Percentiles rank a stretch among this genome's conserved stretches.
Evolutionary conservation across 208 protist genomes (phyloP).

Genomic region (Wallacemonas sp.): DNA sequence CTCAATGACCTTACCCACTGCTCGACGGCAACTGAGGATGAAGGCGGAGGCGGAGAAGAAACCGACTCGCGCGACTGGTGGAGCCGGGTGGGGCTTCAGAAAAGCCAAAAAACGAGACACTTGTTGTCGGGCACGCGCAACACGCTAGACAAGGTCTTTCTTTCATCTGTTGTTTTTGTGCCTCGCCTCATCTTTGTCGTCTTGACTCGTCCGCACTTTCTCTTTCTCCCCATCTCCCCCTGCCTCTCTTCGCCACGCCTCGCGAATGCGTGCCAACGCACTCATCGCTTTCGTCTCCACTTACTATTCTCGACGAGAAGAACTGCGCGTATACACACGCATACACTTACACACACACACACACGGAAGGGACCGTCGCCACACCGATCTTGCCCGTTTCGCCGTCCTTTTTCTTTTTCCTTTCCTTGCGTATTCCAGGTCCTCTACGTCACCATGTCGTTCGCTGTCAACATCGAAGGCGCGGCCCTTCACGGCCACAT

Average conservation of each 20-base stretch:
- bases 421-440: background rate
- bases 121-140: too few relatives aligned
- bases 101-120: slow-evolving; percentile 15
- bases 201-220: too few relatives aligned
- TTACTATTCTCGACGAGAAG: background rate
- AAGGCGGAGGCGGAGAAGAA: too few relatives aligned
- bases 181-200: too few relatives aligned
- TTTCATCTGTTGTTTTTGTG: background rate
- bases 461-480: slow-evolving; percentile 50
- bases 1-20: too few relatives aligned
- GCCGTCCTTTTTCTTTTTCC: too few relatives aligned
- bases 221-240: background rate
- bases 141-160: background rate
- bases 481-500: slow-evolving; percentile 88
- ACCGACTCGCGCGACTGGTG: too few relatives aligned
- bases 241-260: background rate
- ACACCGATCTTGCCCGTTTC: background rate
- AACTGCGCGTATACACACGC: background rate
- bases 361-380: background rate
- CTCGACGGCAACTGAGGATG: too few relatives aligned
- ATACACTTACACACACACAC: slow-evolving; percentile 1
- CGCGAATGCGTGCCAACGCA: too few relatives aligned
- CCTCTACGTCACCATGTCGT: background rate
- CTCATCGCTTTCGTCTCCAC: background rate
- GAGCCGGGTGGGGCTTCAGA: too few relatives aligned